These are phyloP conservation scores for Tilletia horrida DNA, from an alignment of 1,284 basidiomycete species.

Conservation along the genomic window DNA sequence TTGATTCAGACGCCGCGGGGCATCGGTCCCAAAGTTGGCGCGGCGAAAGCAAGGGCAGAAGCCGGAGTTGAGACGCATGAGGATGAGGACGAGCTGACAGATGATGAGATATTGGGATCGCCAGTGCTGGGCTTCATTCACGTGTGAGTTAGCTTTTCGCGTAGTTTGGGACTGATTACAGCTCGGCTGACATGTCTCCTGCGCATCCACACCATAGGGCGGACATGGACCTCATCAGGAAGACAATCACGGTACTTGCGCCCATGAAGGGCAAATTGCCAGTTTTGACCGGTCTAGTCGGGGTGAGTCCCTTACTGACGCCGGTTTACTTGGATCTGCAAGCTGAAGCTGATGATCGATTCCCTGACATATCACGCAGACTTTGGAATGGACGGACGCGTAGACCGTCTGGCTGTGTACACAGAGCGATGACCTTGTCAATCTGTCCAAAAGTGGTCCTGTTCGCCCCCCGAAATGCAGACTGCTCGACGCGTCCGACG, in stretches of 20 bases:
- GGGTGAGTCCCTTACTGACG: conserved; percentile 28
- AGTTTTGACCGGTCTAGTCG: conserved; percentile 48
- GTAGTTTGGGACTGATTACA: background rate
- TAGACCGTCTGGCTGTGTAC: background rate
- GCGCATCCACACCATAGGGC: conserved; percentile 24
- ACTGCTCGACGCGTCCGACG: too few relatives aligned
- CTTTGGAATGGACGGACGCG: conserved; percentile 12
- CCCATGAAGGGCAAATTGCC: conserved; percentile 47
- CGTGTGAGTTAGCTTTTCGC: conserved; percentile 29
- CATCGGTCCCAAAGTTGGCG: background rate
- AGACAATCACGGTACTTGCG: conserved; percentile 49
- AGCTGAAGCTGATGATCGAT: background rate
- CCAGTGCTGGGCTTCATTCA: conserved; percentile 49
- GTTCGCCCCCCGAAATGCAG: too few relatives aligned
- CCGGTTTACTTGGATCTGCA: background rate
- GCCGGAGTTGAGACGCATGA: conserved; percentile 24
- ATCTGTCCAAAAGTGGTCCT: too few relatives aligned
- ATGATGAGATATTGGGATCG: conserved; percentile 43
- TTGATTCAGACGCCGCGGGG: conserved; percentile 46
- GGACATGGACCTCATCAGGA: conserved; percentile 43
- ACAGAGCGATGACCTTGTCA: too few relatives aligned
- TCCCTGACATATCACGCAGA: background rate
- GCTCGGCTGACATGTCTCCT: background rate
- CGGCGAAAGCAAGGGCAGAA: conserved; percentile 1
- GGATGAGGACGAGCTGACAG: conserved; percentile 36